phyloP scores from a whole-genome alignment of 371 early-diverging fungal genomes.

The Phascolomyces articulosus region DNA sequence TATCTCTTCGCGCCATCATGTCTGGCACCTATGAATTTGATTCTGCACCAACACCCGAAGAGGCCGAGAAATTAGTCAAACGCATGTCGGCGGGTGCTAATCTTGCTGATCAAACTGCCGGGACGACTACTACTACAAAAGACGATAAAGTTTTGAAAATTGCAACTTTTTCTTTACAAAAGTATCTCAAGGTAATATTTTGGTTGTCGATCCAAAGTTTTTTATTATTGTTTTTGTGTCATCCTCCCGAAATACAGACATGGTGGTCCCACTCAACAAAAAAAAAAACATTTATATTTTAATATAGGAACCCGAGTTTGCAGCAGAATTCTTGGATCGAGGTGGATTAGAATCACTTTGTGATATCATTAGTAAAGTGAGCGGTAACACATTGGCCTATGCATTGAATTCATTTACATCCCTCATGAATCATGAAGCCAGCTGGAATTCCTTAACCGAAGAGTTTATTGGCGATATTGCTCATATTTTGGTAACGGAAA shows the following conservation, averaged over 20 bases:
- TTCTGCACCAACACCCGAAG: conserved; percentile 38
- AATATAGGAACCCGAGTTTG: conserved; percentile 71
- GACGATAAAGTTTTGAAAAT: conserved; percentile 65
- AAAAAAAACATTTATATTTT: not conserved
- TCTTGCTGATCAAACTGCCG: conserved; percentile 20
- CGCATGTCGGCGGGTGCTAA: conserved; percentile 40
- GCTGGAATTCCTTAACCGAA: conserved; percentile 60
- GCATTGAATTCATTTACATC: conserved; percentile 70
- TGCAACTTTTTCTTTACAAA: conserved; percentile 68
- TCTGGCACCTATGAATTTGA: conserved; percentile 32
- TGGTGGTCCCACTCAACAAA: too few species aligned
- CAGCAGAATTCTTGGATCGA: conserved; percentile 65
- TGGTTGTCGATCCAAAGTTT: too few species aligned
- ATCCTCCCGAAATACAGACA: too few species aligned
- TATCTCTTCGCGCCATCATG: not conserved
- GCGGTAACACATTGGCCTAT: conserved; percentile 75
- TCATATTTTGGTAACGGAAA: conserved; percentile 63
- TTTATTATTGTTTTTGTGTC: too few species aligned
- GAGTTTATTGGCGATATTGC: conserved; percentile 63
- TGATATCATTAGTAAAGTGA: conserved; percentile 57
- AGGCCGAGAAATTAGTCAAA: conserved; percentile 44
- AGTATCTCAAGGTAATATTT: conserved; percentile 65
- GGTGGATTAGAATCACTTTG: conserved; percentile 69
- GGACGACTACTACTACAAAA: conserved; percentile 28
- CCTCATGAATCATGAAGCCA: conserved; percentile 69